phyloP scores from a whole-genome alignment of 768 basidiomycete species.

The Psilocybe cubensis region DNA sequence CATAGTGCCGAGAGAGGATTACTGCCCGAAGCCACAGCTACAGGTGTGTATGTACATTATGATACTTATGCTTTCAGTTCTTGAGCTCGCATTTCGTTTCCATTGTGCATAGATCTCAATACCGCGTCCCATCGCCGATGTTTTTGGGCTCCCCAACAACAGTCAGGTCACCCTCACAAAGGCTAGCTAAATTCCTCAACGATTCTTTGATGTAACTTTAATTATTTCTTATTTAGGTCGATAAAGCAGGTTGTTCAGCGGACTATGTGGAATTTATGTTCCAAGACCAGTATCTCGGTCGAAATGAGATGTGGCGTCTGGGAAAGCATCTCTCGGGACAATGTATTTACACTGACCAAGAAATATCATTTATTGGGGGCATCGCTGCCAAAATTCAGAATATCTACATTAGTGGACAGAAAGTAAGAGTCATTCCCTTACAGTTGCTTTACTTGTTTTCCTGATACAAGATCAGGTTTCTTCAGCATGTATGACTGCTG shows the following conservation, averaged over 20 bases:
- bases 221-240: conserved; percentile 51
- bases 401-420: conserved; percentile 72
- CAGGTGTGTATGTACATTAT: conserved; percentile 50
- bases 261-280: conserved; percentile 90
- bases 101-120: conserved; percentile 65
- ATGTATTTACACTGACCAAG: conserved; percentile 84
- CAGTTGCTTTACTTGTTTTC: conserved; percentile 2
- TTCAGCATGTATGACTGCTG: conserved; percentile 76
- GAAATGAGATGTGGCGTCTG: conserved; percentile 96
- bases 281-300: conserved; percentile 93
- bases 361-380: conserved; percentile 82
- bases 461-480: conserved; percentile 57
- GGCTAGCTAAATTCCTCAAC: conserved; percentile 31
- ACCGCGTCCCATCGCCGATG: conserved; percentile 71
- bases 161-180: conserved; percentile 74
- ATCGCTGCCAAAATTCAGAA: conserved; percentile 81
- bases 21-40: conserved; percentile 59
- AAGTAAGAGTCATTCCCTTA: conserved; percentile 48
- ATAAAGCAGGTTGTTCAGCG: conserved; percentile 62
- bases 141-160: conserved; percentile 72
- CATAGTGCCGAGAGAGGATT: conserved; percentile 67
- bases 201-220: not conserved
- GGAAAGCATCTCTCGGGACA: conserved; percentile 80
- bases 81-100: not conserved
- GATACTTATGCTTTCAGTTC: not conserved